phyloP scores from a whole-genome alignment of 495 filamentous ascomycete genomes.

The Geoglossum glabrum region DNA sequence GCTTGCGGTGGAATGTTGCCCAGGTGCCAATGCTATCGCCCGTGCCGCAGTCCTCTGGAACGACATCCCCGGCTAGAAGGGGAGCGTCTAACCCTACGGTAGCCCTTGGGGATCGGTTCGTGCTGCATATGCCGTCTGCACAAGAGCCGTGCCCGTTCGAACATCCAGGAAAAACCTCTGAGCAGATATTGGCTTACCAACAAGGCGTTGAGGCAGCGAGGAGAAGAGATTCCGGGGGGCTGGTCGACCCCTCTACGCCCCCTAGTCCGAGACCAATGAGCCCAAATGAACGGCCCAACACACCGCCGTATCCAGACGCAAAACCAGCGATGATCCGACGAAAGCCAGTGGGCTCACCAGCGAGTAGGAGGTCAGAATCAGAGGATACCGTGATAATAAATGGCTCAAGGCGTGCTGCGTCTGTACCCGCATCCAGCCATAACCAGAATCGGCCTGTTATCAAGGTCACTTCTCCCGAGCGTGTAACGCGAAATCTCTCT shows the following conservation, averaged over 20 bases:
- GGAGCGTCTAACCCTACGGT: not conserved
- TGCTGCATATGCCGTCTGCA: not conserved
- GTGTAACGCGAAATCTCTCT: not conserved
- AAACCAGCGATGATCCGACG: not conserved
- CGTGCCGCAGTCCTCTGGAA: not conserved
- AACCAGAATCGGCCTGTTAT: not conserved
- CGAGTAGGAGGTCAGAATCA: not conserved
- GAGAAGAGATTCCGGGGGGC: not conserved
- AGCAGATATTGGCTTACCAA: not conserved
- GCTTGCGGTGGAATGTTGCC: not conserved
- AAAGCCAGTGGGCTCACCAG: not conserved
- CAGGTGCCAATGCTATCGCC: not conserved
- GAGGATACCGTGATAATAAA: slow-evolving; percentile 1
- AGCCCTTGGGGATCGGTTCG: not conserved
- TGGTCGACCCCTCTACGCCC: not conserved
- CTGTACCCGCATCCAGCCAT: not conserved
- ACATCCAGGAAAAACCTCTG: not conserved
- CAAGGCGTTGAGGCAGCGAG: not conserved
- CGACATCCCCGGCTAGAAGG: not conserved
- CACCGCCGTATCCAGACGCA: not conserved
- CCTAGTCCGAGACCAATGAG: not conserved
- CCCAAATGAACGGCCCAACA: not conserved
- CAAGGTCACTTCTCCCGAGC: not conserved
- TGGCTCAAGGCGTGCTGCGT: not conserved
- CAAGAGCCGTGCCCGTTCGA: not conserved